Evolutionary conservation across 345 rosid genomes (phyloP), one percentile per base, ranked within the genome.

Genomic region (Citrus hindsii): DNA sequence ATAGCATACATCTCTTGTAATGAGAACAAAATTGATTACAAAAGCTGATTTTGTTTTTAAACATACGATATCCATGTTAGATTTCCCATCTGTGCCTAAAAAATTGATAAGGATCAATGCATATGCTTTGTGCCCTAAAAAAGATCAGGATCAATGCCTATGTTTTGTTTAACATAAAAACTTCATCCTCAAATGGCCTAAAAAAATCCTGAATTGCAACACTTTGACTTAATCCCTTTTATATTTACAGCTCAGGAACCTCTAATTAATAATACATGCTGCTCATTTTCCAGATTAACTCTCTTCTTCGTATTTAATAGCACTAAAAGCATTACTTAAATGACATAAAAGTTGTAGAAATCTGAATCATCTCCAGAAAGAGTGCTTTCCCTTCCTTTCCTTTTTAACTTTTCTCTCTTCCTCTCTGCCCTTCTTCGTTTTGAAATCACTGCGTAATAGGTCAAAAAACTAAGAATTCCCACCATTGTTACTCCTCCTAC

Each of bases 401-500:
- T 83, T 28, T 79, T 82, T 33, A 30, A 48, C 81, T 86, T 91
- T 81, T 87, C 88, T 79, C 82, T 89, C 92, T 85, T 92, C 82
- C 87, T 89, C 56, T 82, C 83, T 70, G 73, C 83, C 58, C 96
- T 81, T 9, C 83, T 81, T 81, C 89, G 82, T 80, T 85, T 90
- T 5, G 90, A 85, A 70, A 89, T 90, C 82, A 94, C 84, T 9
- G 94, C 95, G n/a, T 89, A 90, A 61, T 87, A 94, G 22, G 97
- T 92, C 97, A 96, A 94, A 46, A 85, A 78, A 77, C 94, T 83
- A 33, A 94, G 88, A 24, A 91, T 87, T 69, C 93, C 93, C 0
- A 91, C 79, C 95, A 96, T 92, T 46, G 81, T 89, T 64, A 90
- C 82, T 22, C 89, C 92, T 27, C 98, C 99, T n/a, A 90, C 75